A percentile compares a stretch with the other conserved stretches of the same genome.
Evolutionary conservation across 1,284 basidiomycete genomes (phyloP).

Genomic region (Peniophora sp.): DNA sequence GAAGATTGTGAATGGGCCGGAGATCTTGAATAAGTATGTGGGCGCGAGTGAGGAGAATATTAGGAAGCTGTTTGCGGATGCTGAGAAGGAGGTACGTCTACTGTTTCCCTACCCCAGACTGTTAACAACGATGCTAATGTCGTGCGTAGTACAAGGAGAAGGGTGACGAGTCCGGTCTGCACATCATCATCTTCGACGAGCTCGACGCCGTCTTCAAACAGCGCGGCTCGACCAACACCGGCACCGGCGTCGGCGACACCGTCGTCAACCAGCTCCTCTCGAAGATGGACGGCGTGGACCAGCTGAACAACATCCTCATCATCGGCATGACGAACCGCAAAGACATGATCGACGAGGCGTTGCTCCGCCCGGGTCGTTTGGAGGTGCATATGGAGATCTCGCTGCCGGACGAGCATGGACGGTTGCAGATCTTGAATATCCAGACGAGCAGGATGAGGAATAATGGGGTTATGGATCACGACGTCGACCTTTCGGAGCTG

Average conservation of each 20-base stretch:
- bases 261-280: slow-evolving; percentile 98
- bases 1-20: slow-evolving; percentile 98
- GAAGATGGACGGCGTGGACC: slow-evolving; percentile 99
- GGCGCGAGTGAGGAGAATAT: slow-evolving; percentile 99
- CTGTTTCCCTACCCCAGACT: not conserved
- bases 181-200: slow-evolving; percentile 99
- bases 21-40: slow-evolving; percentile 96
- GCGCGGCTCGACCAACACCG: slow-evolving; percentile 81
- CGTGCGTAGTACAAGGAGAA: slow-evolving; percentile 86
- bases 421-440: slow-evolving; percentile 91
- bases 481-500: slow-evolving; percentile 84
- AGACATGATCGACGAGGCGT: slow-evolving; percentile 99
- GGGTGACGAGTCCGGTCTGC: slow-evolving; percentile 95
- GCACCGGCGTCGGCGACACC: slow-evolving; percentile 98
- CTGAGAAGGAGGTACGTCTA: slow-evolving; percentile 80
- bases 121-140: not conserved
- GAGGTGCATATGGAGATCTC: slow-evolving; percentile 99
- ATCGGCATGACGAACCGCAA: slow-evolving; percentile 99
- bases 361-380: slow-evolving; percentile 94
- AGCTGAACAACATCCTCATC: slow-evolving; percentile 98
- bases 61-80: slow-evolving; percentile 94
- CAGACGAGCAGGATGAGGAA: slow-evolving; percentile 93
- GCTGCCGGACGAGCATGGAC: slow-evolving; percentile 89
- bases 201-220: slow-evolving; percentile 99
- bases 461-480: slow-evolving; percentile 85